Conservation (phyloP, 768 basidiomycete genomes). For the Lentinula edodes region DNA sequence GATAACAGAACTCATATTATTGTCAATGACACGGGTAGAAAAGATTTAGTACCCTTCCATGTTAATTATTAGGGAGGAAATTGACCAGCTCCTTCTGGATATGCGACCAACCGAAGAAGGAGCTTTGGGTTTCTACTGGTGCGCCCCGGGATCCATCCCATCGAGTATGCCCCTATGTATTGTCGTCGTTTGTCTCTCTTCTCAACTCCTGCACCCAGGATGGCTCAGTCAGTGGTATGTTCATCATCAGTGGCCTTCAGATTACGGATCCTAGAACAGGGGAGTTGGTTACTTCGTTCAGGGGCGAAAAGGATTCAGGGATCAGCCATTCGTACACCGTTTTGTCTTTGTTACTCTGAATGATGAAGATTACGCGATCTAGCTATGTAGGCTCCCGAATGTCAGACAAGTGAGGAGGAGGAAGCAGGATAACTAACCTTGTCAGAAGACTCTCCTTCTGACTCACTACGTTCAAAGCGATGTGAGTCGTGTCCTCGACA, state of each 20-base stretch:
- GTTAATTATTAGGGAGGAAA: neutral
- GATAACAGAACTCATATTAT: too few relatives aligned
- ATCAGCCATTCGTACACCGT: conserved; percentile 42
- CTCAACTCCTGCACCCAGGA: neutral
- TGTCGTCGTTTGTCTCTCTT: neutral
- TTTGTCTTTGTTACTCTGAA: conserved; percentile 63
- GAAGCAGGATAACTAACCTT: conserved; percentile 17
- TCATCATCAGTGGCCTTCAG: neutral
- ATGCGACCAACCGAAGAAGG: neutral
- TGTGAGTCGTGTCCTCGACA: conserved; percentile 60
- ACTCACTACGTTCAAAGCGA: conserved; percentile 61
- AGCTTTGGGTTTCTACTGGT: neutral
- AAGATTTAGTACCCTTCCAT: too few relatives aligned
- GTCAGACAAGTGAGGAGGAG: neutral
- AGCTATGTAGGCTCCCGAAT: conserved; percentile 30
- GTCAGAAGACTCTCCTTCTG: conserved; percentile 42
- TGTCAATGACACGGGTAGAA: too few relatives aligned
- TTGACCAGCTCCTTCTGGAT: neutral
- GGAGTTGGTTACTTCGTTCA: neutral
- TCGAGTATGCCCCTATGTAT: neutral
- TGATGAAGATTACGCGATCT: conserved; percentile 69
- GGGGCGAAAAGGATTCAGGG: conserved; percentile 58
- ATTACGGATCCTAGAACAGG: neutral
- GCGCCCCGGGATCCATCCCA: neutral
- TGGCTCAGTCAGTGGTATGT: neutral